Base-by-base conservation (phyloP, 108 stramenopile genomes). In the Mediolabrus comicus region DNA sequence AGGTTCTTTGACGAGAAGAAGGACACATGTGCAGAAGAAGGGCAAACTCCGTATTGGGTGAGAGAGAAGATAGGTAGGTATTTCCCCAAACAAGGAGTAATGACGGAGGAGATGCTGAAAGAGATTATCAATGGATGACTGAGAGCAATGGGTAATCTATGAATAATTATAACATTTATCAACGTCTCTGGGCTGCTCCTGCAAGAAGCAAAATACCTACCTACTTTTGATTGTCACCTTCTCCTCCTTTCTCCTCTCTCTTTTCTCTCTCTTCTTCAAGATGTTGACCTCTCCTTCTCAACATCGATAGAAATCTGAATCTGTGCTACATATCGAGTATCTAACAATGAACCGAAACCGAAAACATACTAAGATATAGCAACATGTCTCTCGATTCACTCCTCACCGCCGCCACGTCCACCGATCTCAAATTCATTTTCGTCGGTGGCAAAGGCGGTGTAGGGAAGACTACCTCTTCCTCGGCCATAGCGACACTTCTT, bases 391-490 rank as follows among this genome's bases (percentile, higher is more conserved):
- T 71, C 33, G 60, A 71, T 27, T 71, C 52, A 19, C 60, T 62
- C 30, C 60, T 61, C 33, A 35, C 62, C 70, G 41, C 35, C 10
- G 8, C 53, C 16, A 8, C 53, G 7, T 53, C 53, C 10, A 16
- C 10, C 53, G n/a, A 8, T 17, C 10, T 17, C 53, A 53, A 53
- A 3, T n/a, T 72, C 53, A 72, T 72, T 14, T 72, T 72, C n/a
- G 62, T 72, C n/a, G 71, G 71, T 0, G 71, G 73, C 36, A 59
- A 74, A 32, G 77, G 80, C 4, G 83, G 82, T 10, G 87, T 87
- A 2, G 86, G 86, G n/a, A 90, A 87, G 71, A 98, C 96, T 0
- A 87, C 94, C 28, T 80, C 88, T 24, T 90, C 89, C 14, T 86
- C 95, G 8, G 77, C 96, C 9, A 77, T 97, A 25, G 96, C 96